Conservation (phyloP, 495 filamentous ascomycete species). For the Diplogelasinospora grovesii region DNA sequence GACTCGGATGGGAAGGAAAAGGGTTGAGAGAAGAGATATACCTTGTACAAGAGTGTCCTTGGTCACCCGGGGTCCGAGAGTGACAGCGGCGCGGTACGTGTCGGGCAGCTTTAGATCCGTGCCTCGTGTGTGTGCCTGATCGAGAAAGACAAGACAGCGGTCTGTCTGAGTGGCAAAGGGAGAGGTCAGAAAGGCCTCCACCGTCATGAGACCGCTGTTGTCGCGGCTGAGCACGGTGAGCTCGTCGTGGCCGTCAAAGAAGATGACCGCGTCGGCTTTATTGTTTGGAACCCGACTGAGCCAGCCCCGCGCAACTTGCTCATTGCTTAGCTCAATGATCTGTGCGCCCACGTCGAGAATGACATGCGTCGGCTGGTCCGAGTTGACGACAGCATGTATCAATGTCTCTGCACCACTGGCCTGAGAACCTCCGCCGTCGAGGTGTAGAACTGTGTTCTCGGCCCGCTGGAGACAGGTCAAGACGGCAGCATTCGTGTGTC, state of each 20-base stretch:
- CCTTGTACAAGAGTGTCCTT: constrained; percentile 73
- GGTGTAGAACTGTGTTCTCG: constrained; percentile 44
- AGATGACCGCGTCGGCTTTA: constrained; percentile 44
- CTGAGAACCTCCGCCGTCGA: constrained; percentile 14
- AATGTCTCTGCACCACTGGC: constrained; percentile 36
- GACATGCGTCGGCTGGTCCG: constrained; percentile 43
- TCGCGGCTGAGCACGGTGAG: constrained; percentile 37
- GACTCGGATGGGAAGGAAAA: not conserved
- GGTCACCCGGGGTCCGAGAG: constrained; percentile 57
- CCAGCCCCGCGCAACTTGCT: constrained; percentile 45
- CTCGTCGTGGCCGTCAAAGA: constrained; percentile 46
- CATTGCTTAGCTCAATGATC: constrained; percentile 58
- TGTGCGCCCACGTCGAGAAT: constrained; percentile 72
- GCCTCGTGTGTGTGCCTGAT: constrained; percentile 71
- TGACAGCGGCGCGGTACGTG: constrained; percentile 58
- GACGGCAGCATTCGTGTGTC: constrained; percentile 60
- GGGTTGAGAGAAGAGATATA: not conserved
- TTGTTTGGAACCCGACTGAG: constrained; percentile 20
- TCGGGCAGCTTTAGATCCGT: constrained; percentile 62
- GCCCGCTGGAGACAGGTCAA: constrained; percentile 48
- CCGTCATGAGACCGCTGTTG: too few species aligned
- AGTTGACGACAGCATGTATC: constrained; percentile 34
- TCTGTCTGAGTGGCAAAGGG: constrained; percentile 55
- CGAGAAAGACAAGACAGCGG: constrained; percentile 62
- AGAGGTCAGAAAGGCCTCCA: constrained; percentile 50